Evolutionary conservation across 1,139 yeast species (phyloP).

Genomic region (Geotrichum bryndzae): DNA sequence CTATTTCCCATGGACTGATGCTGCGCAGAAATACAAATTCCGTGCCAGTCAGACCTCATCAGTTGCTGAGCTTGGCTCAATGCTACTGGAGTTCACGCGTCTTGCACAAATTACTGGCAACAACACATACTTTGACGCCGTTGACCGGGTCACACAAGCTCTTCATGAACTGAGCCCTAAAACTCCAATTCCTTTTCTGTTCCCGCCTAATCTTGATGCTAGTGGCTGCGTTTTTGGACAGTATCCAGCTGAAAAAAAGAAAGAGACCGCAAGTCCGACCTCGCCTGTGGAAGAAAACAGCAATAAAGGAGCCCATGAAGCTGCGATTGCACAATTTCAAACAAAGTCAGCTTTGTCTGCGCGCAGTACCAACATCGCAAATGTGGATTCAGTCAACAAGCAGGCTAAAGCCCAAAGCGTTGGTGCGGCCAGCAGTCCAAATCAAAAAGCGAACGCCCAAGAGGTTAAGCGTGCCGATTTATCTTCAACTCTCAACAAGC

Average conservation of each 20-base stretch:
- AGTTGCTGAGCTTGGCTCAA: conserved; percentile 62
- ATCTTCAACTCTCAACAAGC: background rate
- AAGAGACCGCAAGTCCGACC: background rate
- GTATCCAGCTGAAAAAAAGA: background rate
- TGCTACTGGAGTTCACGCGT: conserved; percentile 64
- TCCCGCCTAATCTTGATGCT: conserved; percentile 43
- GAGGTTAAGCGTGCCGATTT: background rate
- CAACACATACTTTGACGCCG: conserved; percentile 42
- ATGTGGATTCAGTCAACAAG: background rate
- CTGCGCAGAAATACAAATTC: conserved; percentile 28
- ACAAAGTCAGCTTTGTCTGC: background rate
- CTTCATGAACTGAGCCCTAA: conserved; percentile 36
- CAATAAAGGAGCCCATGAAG: background rate
- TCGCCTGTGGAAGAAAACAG: background rate
- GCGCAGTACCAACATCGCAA: background rate
- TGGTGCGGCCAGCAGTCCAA: background rate
- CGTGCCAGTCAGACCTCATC: conserved; percentile 39
- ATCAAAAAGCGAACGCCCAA: background rate
- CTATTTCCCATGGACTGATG: conserved; percentile 54
- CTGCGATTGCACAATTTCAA: background rate
- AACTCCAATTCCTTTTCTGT: conserved; percentile 37
- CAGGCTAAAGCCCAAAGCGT: background rate
- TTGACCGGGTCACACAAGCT: conserved; percentile 41
- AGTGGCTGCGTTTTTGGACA: conserved; percentile 42
- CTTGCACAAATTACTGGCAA: conserved; percentile 64